These are phyloP conservation scores for Penicillium sumatraense DNA, from an alignment of 2,329 filamentous ascomycete species.

Conservation along the genomic window DNA sequence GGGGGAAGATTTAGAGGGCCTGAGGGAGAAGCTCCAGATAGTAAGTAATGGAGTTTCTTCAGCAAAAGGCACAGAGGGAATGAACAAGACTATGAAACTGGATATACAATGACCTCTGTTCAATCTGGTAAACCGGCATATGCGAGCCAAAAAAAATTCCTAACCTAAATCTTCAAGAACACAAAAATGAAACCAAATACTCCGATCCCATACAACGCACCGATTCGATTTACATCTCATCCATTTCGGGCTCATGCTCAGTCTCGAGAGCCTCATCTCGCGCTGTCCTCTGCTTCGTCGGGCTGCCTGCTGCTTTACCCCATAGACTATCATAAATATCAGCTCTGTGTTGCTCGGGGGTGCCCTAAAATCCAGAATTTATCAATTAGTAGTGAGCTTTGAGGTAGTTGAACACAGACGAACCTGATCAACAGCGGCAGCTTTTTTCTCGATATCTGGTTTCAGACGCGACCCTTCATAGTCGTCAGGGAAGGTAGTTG, in stretches of 20 bases:
- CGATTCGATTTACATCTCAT: conserved; percentile 16
- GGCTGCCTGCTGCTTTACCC: background rate
- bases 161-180: background rate
- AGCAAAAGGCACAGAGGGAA: no score
- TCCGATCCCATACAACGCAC: background rate
- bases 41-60: no score
- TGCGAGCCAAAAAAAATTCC: no score
- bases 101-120: no score
- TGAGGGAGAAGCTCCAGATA: no score
- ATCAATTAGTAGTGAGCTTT: background rate
- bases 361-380: conserved; percentile 4
- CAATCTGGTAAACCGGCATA: no score
- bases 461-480: conserved; percentile 14
- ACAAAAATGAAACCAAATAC: background rate
- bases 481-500: conserved; percentile 20
- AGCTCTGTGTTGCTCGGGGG: conserved; percentile 15
- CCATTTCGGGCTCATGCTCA: conserved; percentile 14
- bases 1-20: no score
- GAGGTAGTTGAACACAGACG: background rate
- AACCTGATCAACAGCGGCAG: background rate
- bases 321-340: conserved; percentile 22
- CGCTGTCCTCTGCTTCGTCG: background rate
- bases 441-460: conserved; percentile 6
- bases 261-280: conserved; percentile 5
- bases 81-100: no score